Evolutionary conservation across 257 asterid genomes (phyloP).

Genomic region (Lithospermum erythrorhizon): DNA sequence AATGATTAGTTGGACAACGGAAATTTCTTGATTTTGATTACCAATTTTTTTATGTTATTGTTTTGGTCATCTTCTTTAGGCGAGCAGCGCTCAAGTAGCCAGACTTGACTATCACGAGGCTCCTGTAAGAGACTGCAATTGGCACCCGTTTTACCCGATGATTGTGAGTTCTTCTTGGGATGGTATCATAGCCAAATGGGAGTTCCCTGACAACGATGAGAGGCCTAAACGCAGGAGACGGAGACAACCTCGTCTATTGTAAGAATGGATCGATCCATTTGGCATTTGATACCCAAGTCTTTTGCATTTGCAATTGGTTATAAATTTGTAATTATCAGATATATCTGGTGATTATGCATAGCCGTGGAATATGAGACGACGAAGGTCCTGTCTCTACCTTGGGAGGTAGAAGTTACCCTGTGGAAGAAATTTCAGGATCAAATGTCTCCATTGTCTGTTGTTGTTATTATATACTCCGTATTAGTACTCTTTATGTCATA

Average conservation of each 20-base stretch:
- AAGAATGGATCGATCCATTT: not conserved
- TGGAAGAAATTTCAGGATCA: too few relatives aligned
- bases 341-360: too few relatives aligned
- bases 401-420: too few relatives aligned
- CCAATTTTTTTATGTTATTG: not conserved
- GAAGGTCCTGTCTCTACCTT: not conserved
- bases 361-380: not conserved
- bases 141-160: constrained; percentile 88
- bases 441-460: too few relatives aligned
- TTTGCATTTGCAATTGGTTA: not conserved
- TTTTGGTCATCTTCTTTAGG: constrained; percentile 22
- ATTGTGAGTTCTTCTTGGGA: constrained; percentile 86
- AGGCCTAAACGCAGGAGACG: constrained; percentile 30
- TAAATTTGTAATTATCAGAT: not conserved
- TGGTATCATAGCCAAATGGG: constrained; percentile 71
- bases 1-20: too few relatives aligned
- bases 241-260: constrained; percentile 9
- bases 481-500: too few relatives aligned
- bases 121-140: constrained; percentile 78
- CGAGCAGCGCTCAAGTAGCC: constrained; percentile 53
- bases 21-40: too few relatives aligned
- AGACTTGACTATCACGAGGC: constrained; percentile 67
- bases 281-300: not conserved
- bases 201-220: constrained; percentile 45
- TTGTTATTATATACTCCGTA: too few relatives aligned